These are phyloP conservation scores for Verbascum thapsus DNA, from an alignment of 257 asterid genomes.

Conservation along the genomic window DNA sequence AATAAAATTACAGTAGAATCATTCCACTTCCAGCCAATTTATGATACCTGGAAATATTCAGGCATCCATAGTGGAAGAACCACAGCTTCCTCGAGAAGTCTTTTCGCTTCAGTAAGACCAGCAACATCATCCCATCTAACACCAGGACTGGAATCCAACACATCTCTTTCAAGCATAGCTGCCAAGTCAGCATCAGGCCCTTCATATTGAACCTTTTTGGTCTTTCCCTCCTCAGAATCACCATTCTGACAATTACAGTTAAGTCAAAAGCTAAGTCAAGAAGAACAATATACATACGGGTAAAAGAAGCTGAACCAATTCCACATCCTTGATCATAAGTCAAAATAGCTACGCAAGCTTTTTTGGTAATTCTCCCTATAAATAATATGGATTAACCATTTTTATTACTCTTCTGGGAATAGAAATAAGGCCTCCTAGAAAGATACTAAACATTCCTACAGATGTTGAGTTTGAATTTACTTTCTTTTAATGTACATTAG, in stretches of 20 bases:
- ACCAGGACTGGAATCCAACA: slow-evolving; percentile 88
- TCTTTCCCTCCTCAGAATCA: slow-evolving; percentile 86
- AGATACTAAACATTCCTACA: slow-evolving; percentile 12
- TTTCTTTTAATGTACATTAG: slow-evolving; percentile 15
- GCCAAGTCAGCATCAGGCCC: slow-evolving; percentile 99
- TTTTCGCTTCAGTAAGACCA: slow-evolving; percentile 92
- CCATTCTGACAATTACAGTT: slow-evolving; percentile 55
- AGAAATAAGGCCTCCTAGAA: background rate
- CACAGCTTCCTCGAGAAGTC: slow-evolving; percentile 99
- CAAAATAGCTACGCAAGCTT: slow-evolving; percentile 9
- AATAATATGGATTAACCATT: slow-evolving; percentile 16
- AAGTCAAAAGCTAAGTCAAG: slow-evolving; percentile 21
- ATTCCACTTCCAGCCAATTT: slow-evolving; percentile 26
- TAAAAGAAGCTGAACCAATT: slow-evolving; percentile 12
- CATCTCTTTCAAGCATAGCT: slow-evolving; percentile 99
- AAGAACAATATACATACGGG: slow-evolving; percentile 7
- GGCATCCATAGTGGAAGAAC: slow-evolving; percentile 99
- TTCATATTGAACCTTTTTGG: slow-evolving; percentile 82
- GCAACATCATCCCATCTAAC: slow-evolving; percentile 99
- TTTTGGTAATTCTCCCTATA: slow-evolving; percentile 17
- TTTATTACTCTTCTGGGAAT: background rate
- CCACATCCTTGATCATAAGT: slow-evolving; percentile 8
- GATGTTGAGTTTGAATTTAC: slow-evolving; percentile 15
- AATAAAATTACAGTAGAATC: slow-evolving; percentile 10
- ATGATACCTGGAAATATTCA: slow-evolving; percentile 92